Evolutionary conservation across 768 basidiomycete genomes (phyloP), one percentile per base, ranked within the genome.

Genomic region (Agrocybe praecox): DNA sequence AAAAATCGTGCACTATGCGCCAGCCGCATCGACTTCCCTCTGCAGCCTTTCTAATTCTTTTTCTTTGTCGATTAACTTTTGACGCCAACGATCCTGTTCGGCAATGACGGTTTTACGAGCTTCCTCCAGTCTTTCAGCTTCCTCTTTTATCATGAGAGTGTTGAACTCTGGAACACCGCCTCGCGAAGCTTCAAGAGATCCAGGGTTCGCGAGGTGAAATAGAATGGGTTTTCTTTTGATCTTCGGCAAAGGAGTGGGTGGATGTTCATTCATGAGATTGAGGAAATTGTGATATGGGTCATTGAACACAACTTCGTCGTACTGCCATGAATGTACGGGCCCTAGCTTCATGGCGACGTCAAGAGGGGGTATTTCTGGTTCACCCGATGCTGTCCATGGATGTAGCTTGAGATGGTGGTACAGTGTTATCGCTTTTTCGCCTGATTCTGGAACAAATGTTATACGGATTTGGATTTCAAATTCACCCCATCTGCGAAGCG

Each of bases 321-420:
- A 98, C 66, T 98, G 96, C 96, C 96, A 99, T 0, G 94, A 91
- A 69, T 97, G 91, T 24, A 99, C 93, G 0, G 92, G 90, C 0
- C 88, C 89, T 23, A 80, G 66, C 65, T 85, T 86, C 66, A 84
- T 77, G 2, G 89, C 87, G 21, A 79, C 78, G 15, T 89, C 88
- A 8, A 87, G 78, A 4, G 88, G 79, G 0, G 88, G 87, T 2
- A 88, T 83, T 52, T 87, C 86, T 0, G 86, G 82, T 45, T 89
- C 86, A 22, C 80, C 82, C 2, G 79, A 69, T 19, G 78, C 72
- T 2, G 85, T 80, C 93, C 93, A 96, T 2, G 94, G 92, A 67
- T 96, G 97, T 0, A 99, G 83, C 69, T 98, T 98, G 68, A 99
- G 88, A 66, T 96, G 92, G 73, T 99, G 97, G 60, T 92, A 90